Evolutionary conservation across 257 asterid species (phyloP), one percentile per base, ranked within the genome.

Genomic region (Jacaranda copaia): DNA sequence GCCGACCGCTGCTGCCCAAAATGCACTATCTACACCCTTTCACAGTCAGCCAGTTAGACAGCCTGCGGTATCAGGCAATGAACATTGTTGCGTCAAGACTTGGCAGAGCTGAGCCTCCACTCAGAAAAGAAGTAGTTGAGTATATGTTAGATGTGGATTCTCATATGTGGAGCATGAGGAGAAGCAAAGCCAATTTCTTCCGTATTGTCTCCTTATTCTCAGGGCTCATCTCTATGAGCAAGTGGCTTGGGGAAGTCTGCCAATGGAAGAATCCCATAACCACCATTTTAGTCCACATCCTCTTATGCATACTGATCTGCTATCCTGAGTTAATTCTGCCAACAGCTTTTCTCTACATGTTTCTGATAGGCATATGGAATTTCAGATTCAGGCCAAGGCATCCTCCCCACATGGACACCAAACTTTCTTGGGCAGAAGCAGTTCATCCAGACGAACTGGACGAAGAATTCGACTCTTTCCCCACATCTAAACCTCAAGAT

Each of bases 91-190:
- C 96, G 0, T 82, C 86, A n/a, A 84, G 97, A 81, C 76, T 92
- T 3, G 89, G 91, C 10, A 74, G 96, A 55, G 97, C 97, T 0
- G 97, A 92, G 79, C 97, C 97, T 6, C 97, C 96, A 13, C 62
- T 92, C 57, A 72, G 85, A 35, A 92, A 86, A 78, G 97, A 92
- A 79, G 96, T 92, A 0, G 96, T 92, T 38, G 97, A 92, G 48
- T 90, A 86, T 90, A 92, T 92, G 97, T 81, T 92, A 52, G 97
- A 92, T 39, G 93, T 85, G 2, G 97, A 90, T 74, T 89, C 96
- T 4, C 96, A 92, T 67, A 90, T 92, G 93, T 92, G 97, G 97
- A 92, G 97, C 91, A 89, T 92, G 97, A 79, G 97, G 72, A 84
- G 92, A 72, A 92, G 97, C 88, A 92, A 92, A 77, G 97, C 97